These are phyloP conservation scores for Penicillium sp. DNA, from an alignment of 2,329 filamentous ascomycete genomes.

Conservation along the genomic window DNA sequence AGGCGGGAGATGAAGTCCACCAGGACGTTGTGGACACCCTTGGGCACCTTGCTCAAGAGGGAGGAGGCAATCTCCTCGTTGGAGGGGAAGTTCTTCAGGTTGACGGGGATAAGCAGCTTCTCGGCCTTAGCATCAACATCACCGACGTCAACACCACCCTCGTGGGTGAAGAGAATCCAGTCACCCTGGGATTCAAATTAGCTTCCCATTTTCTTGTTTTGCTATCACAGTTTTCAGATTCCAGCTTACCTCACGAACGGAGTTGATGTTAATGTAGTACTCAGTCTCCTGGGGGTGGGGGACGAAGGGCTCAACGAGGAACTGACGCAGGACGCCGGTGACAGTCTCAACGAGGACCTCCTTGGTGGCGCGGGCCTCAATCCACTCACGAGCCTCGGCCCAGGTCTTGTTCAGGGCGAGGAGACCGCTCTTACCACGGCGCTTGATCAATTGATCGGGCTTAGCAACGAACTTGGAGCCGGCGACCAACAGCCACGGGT, in stretches of 20 bases:
- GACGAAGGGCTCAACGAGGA: slow-evolving; percentile 97
- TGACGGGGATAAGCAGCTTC: slow-evolving; percentile 96
- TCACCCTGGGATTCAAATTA: slow-evolving; percentile 69
- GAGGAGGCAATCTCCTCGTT: slow-evolving; percentile 87
- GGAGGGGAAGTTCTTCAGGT: slow-evolving; percentile 90
- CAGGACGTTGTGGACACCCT: slow-evolving; percentile 95
- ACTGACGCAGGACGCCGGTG: slow-evolving; percentile 84
- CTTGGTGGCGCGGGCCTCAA: slow-evolving; percentile 90
- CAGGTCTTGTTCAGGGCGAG: slow-evolving; percentile 96
- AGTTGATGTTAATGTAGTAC: slow-evolving; percentile 99
- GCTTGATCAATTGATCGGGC: slow-evolving; percentile 99
- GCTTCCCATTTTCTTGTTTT: background rate
- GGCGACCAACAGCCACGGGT: slow-evolving; percentile 85
- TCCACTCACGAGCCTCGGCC: slow-evolving; percentile 90
- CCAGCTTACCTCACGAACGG: slow-evolving; percentile 90
- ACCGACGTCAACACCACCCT: slow-evolving; percentile 98
- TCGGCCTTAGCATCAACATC: slow-evolving; percentile 99
- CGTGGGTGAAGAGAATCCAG: slow-evolving; percentile 99
- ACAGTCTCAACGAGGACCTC: slow-evolving; percentile 89
- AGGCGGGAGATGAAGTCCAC: slow-evolving; percentile 98
- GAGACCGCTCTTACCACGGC: slow-evolving; percentile 97
- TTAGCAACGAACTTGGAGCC: slow-evolving; percentile 96
- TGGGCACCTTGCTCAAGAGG: slow-evolving; percentile 88
- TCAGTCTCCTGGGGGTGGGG: slow-evolving; percentile 93
- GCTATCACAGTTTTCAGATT: background rate